These are phyloP conservation scores for Pseudozyma flocculosa DNA, from an alignment of 1,284 basidiomycete genomes.

Conservation along the genomic window DNA sequence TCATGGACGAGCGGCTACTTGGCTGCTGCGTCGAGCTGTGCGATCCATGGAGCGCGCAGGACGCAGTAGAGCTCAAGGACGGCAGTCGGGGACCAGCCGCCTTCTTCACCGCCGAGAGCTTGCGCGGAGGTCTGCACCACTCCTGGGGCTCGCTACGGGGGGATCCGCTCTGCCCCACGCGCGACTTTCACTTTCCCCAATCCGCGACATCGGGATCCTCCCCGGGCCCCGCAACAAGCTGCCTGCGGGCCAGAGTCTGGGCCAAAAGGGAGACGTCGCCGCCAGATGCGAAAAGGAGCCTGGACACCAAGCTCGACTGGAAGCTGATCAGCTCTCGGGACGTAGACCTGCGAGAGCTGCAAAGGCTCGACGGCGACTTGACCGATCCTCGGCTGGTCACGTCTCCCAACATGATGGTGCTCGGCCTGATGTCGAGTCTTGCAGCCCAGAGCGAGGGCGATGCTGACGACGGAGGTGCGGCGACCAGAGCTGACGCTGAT, in stretches of 20 bases:
- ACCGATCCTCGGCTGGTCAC: conserved; percentile 8
- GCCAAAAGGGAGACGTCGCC: not conserved
- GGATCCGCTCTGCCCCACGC: conserved; percentile 17
- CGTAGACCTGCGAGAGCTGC: conserved; percentile 24
- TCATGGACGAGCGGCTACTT: conserved; percentile 35
- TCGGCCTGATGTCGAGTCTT: conserved; percentile 16
- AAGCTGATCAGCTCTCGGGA: conserved; percentile 16
- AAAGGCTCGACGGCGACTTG: conserved; percentile 14
- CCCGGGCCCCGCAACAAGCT: not conserved
- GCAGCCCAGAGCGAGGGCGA: not conserved
- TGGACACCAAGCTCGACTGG: conserved; percentile 5
- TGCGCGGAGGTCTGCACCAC: conserved; percentile 27
- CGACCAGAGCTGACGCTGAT: not conserved
- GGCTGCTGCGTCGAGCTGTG: conserved; percentile 28
- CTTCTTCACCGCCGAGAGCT: conserved; percentile 18
- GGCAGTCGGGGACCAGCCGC: not conserved
- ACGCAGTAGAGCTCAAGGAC: not conserved
- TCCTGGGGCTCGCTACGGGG: conserved; percentile 29
- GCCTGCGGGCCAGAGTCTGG: not conserved
- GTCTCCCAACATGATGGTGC: conserved; percentile 22
- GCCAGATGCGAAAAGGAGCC: not conserved
- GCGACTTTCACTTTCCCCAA: conserved; percentile 15
- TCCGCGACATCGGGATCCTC: too few species aligned
- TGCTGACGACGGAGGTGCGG: too few species aligned
- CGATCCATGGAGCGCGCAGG: not conserved